Base-by-base conservation (phyloP, 2,329 filamentous ascomycete genomes). In the Pezicula radicicola region DNA sequence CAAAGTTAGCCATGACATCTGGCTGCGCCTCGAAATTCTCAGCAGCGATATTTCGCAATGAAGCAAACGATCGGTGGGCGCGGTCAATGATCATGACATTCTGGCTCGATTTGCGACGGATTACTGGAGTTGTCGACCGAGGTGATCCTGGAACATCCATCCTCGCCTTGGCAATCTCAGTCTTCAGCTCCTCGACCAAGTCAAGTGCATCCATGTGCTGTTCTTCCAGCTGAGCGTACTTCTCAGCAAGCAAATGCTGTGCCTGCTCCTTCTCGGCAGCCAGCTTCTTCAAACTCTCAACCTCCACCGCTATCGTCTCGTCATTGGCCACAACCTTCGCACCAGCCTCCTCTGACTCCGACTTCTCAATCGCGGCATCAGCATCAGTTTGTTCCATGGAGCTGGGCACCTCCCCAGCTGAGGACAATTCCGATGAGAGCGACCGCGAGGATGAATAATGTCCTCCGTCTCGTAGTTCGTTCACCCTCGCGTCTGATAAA, bases 371-470 rank as follows among this genome's bases (percentile, higher is more conserved):
- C 19, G 72, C 70, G 4, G 73, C 78, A 58, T 85, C 84, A 53
- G 76, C 74, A 66, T 85, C 81, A 60, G 82, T 84, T 46, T 79
- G 78, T 60, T 86, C 84, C 57, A 76, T 77, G 57, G 83, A 85
- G 63, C 78, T 77, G 62, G 83, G 83, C 66, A 88, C 89, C 65
- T 88, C 88, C 80, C 88, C 83, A 76, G 83, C 90, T 69, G 88
- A 96, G 65, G 90, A 96, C 69, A 96, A 81, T 74, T 97, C 94
- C 74, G 91, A 94, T 60, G 91, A 97, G 62, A 97, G 87, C 66
- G 91, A 96, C 70, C 87, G 91, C 75, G 91, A 92, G 65, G 89
- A 92, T 71, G 88, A 89, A 66, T 76, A 79, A 72, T 83, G 83
- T 70, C 75, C 73, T 60, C 72, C 74, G 78, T 85, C 80, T 74